These are phyloP conservation scores for Chrysanthemum lavandulifolium DNA, from an alignment of 129 eudicot species.

Conservation along the genomic window DNA sequence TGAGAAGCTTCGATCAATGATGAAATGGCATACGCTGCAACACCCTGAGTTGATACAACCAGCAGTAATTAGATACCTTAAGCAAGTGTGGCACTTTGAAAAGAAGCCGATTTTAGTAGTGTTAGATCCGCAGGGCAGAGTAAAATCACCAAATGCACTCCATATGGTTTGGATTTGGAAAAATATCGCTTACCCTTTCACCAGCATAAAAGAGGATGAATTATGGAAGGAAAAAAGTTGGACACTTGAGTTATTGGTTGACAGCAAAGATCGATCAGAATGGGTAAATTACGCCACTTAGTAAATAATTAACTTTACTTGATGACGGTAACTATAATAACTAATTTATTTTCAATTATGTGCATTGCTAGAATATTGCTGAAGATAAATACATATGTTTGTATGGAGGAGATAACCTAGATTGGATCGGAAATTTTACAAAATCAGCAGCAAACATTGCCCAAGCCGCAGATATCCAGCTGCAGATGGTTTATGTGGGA, in stretches of 20 bases:
- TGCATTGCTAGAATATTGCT: slow-evolving; percentile 36
- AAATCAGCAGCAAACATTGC: slow-evolving; percentile 39
- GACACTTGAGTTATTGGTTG: slow-evolving; percentile 75
- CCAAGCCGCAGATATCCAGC: slow-evolving; percentile 26
- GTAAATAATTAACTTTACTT: slow-evolving; percentile 14
- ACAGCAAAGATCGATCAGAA: slow-evolving; percentile 50
- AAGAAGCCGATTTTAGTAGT: slow-evolving; percentile 67
- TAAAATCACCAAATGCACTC: slow-evolving; percentile 62
- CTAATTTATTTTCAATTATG: slow-evolving; percentile 18
- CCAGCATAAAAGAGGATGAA: slow-evolving; percentile 45
- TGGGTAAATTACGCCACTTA: slow-evolving; percentile 52
- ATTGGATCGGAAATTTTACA: slow-evolving; percentile 62
- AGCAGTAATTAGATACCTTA: slow-evolving; percentile 67
- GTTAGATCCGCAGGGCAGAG: slow-evolving; percentile 79
- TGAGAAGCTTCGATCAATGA: slow-evolving; percentile 52
- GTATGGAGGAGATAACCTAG: slow-evolving; percentile 82
- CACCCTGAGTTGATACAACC: slow-evolving; percentile 69
- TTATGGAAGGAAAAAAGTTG: slow-evolving; percentile 72
- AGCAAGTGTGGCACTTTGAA: slow-evolving; percentile 67
- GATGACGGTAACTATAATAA: neutral
- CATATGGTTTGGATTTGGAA: slow-evolving; percentile 94
- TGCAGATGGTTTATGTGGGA: slow-evolving; percentile 88
- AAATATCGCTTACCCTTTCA: slow-evolving; percentile 70
- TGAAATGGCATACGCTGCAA: slow-evolving; percentile 79
- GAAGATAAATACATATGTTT: slow-evolving; percentile 70